phyloP scores from a whole-genome alignment of 176 grass and related monocot genomes.

The Eleusine indica region DNA sequence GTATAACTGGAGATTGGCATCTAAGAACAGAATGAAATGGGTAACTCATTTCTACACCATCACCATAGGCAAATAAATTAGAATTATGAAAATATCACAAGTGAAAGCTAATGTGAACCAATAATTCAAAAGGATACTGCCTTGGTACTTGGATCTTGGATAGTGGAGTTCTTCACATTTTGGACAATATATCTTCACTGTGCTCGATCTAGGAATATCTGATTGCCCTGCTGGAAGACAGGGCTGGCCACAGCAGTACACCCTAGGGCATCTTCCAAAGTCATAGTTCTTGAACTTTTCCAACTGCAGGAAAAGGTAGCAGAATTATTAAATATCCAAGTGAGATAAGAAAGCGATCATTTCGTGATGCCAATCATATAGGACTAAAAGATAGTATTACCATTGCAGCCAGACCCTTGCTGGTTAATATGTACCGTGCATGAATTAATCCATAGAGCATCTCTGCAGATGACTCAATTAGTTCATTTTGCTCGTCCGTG shows the following conservation, averaged over 20 bases:
- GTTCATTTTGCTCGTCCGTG: constrained; percentile 93
- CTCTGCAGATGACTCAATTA: constrained; percentile 96
- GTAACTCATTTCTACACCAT: not conserved
- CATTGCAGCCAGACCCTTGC: constrained; percentile 98
- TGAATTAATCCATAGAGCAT: constrained; percentile 98
- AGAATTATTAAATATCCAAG: constrained; percentile 10
- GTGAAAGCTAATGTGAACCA: not conserved
- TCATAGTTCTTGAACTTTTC: constrained; percentile 99
- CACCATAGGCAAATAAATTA: not conserved
- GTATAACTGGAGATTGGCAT: not conserved
- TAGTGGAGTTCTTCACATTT: constrained; percentile 97
- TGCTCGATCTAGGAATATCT: constrained; percentile 89
- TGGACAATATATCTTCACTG: constrained; percentile 94
- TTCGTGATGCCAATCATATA: constrained; percentile 11
- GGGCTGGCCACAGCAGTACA: constrained; percentile 91
- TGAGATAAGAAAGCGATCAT: constrained; percentile 11
- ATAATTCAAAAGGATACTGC: constrained; percentile 87
- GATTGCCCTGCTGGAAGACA: constrained; percentile 95
- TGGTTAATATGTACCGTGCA: constrained; percentile 86
- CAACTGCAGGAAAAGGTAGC: constrained; percentile 55
- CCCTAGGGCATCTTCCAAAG: constrained; percentile 96
- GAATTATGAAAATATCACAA: constrained; percentile 17
- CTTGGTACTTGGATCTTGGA: constrained; percentile 97
- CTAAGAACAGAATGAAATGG: constrained; percentile 8
- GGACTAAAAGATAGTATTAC: constrained; percentile 44